Conservation (phyloP, 2,329 filamentous ascomycete species). For the Cercospora citrullina region DNA sequence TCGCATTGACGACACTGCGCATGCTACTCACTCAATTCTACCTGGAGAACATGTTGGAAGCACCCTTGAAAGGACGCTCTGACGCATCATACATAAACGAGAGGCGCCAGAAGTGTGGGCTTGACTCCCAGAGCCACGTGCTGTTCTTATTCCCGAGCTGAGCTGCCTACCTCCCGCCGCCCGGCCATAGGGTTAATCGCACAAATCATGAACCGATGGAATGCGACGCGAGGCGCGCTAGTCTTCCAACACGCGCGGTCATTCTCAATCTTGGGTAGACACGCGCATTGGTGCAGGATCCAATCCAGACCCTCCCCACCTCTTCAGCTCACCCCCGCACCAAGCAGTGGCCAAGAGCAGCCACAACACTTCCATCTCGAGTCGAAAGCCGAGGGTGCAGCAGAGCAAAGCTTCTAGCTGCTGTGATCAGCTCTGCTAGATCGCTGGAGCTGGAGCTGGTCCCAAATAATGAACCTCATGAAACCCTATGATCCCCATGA, state of each 20-base stretch:
- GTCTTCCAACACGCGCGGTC: neutral
- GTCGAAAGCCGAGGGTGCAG: neutral
- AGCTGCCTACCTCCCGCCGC: neutral
- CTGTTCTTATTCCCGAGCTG: neutral
- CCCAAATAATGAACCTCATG: neutral
- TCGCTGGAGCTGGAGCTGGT: neutral
- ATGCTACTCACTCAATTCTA: neutral
- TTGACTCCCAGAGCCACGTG: neutral
- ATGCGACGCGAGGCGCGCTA: neutral
- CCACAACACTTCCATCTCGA: neutral
- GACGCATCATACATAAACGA: neutral
- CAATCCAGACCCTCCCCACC: neutral
- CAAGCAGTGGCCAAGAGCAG: neutral
- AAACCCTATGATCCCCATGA: neutral
- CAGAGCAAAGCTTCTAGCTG: neutral
- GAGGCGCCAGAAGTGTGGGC: neutral
- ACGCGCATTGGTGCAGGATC: neutral
- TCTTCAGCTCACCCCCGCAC: constrained; percentile 1
- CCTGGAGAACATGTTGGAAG: neutral
- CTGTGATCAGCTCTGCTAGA: neutral
- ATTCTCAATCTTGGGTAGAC: neutral
- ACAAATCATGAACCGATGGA: neutral
- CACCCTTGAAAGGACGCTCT: neutral
- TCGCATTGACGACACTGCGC: neutral
- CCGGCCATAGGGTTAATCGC: neutral